Evolutionary conservation across 2,329 filamentous ascomycete species (phyloP).

Genomic region (Lizonia empirigonia): DNA sequence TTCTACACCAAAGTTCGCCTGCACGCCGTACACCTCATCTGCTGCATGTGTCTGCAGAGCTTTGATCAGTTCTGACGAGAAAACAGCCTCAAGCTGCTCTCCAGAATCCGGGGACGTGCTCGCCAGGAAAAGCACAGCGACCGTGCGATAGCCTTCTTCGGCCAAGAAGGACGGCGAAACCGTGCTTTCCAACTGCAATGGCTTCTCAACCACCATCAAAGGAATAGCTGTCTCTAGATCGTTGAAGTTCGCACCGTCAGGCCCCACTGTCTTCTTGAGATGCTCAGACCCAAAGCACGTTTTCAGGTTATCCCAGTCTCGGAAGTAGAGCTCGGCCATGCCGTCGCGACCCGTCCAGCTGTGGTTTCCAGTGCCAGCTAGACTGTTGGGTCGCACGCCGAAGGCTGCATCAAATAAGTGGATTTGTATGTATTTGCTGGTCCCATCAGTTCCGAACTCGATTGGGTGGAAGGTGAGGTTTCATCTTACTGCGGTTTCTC

Average conservation of each 20-base stretch:
- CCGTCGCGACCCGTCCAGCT: conserved; percentile 1
- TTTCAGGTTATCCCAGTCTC: conserved; percentile 4
- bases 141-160: background rate
- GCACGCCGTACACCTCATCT: background rate
- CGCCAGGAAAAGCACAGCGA: background rate
- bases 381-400: background rate
- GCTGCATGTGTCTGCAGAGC: background rate
- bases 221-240: conserved; percentile 1
- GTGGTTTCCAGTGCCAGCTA: conserved; percentile 1
- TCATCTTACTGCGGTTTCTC: conserved; percentile 4
- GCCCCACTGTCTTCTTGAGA: background rate
- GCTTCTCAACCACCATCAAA: background rate
- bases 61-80: background rate
- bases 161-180: background rate
- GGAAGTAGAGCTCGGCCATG: conserved; percentile 9
- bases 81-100: background rate
- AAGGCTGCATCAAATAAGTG: conserved; percentile 8
- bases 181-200: background rate
- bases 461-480: background rate
- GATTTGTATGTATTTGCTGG: conserved; percentile 7
- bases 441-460: background rate
- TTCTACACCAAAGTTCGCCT: background rate
- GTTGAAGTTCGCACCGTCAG: conserved; percentile 4
- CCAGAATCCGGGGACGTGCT: background rate
- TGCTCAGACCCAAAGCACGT: conserved; percentile 1